Evolutionary conservation across 768 basidiomycete genomes (phyloP), one percentile per base, ranked within the genome.

Genomic region (Termitomyces sp.): DNA sequence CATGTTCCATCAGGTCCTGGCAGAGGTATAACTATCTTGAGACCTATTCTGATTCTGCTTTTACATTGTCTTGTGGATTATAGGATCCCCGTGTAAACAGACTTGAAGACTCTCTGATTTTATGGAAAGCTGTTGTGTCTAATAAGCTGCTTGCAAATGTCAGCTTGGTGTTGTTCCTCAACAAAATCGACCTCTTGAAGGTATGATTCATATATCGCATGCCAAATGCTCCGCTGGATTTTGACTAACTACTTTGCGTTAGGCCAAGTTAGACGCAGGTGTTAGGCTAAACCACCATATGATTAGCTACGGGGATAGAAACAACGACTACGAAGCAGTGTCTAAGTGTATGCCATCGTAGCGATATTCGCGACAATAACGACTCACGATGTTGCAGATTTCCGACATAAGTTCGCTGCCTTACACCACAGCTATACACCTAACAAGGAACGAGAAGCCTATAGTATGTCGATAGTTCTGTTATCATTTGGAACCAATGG

Each of bases 101-200:
- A 57, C 68, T 92, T 32, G 88, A 92, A 65, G 91, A 94, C 70
- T 90, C 90, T 0, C 73, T 94, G 47, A 68, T 83, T 20, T 71
- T 92, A 10, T 94, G 91, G 91, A 84, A 80, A 66, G 72, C 75
- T 0, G 81, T 93, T 1, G 81, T 88, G 36, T 82, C 87, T 30
- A 88, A 92, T 71, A 87, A 80, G 65, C 74, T 93, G 10, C 81
- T 94, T 33, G 76, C 79, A 36, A 79, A 83, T 48, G 90, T 92
- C 60, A 88, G 84, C 70, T 82, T 94, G 60, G 82, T 94, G 18
- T 77, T 92, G 62, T 93, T 93, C 69, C 69, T 92, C 61, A 92
- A 91, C 72, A 92, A 92, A 72, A 82, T 82, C 59, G 91, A 93
- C 68, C 76, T 92, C 46, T 76, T 92, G 40, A 81, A 83, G 78